Evolutionary conservation across 2,329 filamentous ascomycete genomes (phyloP).

Genomic region (Lasiodiplodia hormozganensis): DNA sequence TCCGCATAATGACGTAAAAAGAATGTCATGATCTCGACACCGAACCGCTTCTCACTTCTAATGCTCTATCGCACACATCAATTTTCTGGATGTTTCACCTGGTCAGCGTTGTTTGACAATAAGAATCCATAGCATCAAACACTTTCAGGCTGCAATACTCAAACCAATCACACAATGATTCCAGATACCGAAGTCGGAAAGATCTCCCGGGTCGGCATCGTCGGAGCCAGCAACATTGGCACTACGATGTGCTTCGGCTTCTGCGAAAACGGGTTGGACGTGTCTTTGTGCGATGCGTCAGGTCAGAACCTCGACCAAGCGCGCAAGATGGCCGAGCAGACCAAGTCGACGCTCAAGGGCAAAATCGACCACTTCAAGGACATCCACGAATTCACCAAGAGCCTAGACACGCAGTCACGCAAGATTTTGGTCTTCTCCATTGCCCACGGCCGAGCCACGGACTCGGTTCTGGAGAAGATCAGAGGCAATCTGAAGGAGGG

Average conservation of each 20-base stretch:
- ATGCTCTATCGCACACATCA: background rate
- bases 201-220: conserved; percentile 44
- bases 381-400: conserved; percentile 49
- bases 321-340: conserved; percentile 34
- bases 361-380: conserved; percentile 44
- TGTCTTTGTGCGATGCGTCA: conserved; percentile 52
- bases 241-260: conserved; percentile 54
- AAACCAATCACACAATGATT: background rate
- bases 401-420: conserved; percentile 39
- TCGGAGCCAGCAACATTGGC: conserved; percentile 56
- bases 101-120: background rate
- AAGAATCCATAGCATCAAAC: background rate
- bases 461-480: conserved; percentile 40
- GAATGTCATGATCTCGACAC: background rate
- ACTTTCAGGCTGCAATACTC: background rate
- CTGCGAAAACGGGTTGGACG: conserved; percentile 52
- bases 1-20: background rate
- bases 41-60: background rate
- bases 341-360: conserved; percentile 33
- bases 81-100: background rate
- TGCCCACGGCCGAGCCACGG: conserved; percentile 43
- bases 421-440: conserved; percentile 55
- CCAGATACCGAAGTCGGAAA: background rate
- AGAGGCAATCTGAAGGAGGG: conserved; percentile 54
- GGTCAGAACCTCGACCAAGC: conserved; percentile 43